A percentile compares a stretch with the other conserved stretches of the same genome.
These are phyloP conservation scores for Crotalaria pallida DNA, from an alignment of 306 rosid genomes.

Conservation along the genomic window DNA sequence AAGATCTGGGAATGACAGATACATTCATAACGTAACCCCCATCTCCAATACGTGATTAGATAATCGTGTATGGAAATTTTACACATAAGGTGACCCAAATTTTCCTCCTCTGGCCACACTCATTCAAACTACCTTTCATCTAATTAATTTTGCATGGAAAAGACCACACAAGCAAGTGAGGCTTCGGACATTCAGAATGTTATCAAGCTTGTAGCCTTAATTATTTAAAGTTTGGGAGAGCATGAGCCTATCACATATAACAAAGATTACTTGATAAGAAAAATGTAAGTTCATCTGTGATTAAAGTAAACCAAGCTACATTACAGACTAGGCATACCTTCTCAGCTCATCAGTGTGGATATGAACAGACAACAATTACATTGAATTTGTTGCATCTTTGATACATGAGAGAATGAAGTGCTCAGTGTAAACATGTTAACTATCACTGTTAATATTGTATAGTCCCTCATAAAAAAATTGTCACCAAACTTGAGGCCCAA, in stretches of 20 bases:
- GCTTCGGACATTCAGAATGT: not conserved
- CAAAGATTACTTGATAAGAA: not conserved
- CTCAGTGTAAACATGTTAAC: too few species aligned
- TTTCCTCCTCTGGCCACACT: not conserved
- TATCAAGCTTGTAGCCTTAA: not conserved
- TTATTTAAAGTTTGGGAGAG: not conserved
- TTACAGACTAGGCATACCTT: not conserved
- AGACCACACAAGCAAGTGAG: not conserved
- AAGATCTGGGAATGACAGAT: not conserved
- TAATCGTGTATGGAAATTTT: not conserved
- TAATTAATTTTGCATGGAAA: not conserved
- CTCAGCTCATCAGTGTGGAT: not conserved
- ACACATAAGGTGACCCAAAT: not conserved
- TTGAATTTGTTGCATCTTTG: not conserved
- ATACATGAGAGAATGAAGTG: not conserved
- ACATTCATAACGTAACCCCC: not conserved
- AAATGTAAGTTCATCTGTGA: not conserved
- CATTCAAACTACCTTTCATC: not conserved
- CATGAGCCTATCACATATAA: too few species aligned
- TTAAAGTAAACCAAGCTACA: not conserved
- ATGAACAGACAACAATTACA: not conserved
- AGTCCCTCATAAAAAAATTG: not conserved
- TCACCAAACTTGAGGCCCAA: not conserved
- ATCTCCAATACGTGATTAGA: constrained; percentile 3
- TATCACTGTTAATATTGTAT: not conserved